Percentiles rank a stretch among this genome's conserved stretches.
phyloP scores from a whole-genome alignment of 202 grass and related monocot species.

The Musa balbisiana region DNA sequence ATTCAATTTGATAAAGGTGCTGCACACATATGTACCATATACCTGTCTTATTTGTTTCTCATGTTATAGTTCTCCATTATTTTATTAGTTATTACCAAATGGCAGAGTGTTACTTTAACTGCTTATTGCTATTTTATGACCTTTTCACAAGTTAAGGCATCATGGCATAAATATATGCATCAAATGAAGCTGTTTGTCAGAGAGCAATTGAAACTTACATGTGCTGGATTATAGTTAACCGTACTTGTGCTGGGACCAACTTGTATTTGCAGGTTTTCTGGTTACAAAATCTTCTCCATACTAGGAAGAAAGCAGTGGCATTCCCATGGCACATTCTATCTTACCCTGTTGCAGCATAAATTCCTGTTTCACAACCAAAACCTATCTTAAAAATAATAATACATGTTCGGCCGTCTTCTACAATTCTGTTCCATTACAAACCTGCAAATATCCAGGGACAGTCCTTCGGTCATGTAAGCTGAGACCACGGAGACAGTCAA shows the following conservation, averaged over 20 bases:
- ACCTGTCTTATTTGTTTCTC: too few species aligned
- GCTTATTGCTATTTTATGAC: too few species aligned
- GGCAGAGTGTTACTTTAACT: too few species aligned
- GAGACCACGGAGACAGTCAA: constrained; percentile 30
- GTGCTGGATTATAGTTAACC: too few species aligned
- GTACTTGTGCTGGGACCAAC: not conserved
- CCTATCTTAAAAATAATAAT: constrained; percentile 16
- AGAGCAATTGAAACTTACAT: too few species aligned
- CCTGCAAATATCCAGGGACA: constrained; percentile 29
- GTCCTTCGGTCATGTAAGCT: constrained; percentile 26
- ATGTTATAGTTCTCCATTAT: too few species aligned
- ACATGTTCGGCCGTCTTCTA: not conserved
- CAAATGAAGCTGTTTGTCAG: too few species aligned
- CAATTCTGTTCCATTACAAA: constrained; percentile 34
- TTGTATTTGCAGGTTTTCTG: constrained; percentile 3
- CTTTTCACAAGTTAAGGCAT: too few species aligned
- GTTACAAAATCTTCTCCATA: not conserved
- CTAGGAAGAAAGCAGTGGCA: not conserved
- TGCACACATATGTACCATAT: too few species aligned
- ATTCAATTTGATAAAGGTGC: too few species aligned
- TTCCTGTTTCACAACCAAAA: constrained; percentile 28
- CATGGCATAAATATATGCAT: too few species aligned
- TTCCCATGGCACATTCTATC: constrained; percentile 43
- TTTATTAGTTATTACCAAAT: too few species aligned
- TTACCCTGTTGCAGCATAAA: constrained; percentile 34